Evolutionary conservation across 495 filamentous ascomycete species (phyloP).

Genomic region (Usnea hakonensis): DNA sequence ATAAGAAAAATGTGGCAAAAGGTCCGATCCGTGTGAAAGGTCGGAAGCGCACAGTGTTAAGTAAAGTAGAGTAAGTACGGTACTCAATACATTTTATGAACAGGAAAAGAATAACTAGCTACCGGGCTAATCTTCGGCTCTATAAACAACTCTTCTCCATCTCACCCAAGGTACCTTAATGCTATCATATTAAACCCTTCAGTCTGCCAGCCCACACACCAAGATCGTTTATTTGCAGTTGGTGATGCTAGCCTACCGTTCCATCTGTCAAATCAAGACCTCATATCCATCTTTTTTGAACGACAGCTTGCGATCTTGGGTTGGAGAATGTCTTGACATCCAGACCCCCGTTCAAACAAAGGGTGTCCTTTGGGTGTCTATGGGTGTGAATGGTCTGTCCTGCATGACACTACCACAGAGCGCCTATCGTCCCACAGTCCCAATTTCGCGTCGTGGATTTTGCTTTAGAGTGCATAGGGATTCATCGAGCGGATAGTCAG

Average conservation of each 20-base stretch:
- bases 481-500: conserved; percentile 96
- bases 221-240: neutral
- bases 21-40: no score
- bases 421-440: neutral
- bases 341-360: neutral
- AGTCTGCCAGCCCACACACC: neutral
- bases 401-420: neutral
- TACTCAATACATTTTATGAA: neutral
- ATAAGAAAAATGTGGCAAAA: no score
- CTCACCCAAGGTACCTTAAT: neutral
- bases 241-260: neutral
- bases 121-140: neutral
- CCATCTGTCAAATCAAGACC: neutral
- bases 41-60: no score
- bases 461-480: conserved; percentile 72
- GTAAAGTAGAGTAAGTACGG: no score
- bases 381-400: neutral
- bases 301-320: neutral
- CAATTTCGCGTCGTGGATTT: neutral
- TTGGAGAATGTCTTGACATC: neutral
- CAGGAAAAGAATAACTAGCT: neutral
- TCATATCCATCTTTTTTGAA: neutral
- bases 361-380: no score
- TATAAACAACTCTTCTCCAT: conserved; percentile 2
- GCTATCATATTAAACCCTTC: neutral